phyloP scores from a whole-genome alignment of 441 rosid genomes.

The Hura crepitans region DNA sequence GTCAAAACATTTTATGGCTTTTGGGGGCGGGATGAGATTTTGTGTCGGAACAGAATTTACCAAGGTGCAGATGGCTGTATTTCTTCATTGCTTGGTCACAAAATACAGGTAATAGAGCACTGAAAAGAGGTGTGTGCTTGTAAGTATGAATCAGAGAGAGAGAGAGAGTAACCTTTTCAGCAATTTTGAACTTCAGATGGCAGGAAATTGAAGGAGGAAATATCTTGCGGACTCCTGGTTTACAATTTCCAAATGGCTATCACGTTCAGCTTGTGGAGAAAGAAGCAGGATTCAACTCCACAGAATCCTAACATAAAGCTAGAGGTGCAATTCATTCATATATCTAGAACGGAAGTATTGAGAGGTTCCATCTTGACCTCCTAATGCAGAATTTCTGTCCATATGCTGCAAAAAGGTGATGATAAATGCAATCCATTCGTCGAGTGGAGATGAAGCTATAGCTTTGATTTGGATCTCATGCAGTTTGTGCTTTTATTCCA shows the following conservation, averaged over 20 bases:
- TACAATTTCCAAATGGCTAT: slow-evolving; percentile 87
- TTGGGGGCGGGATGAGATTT: slow-evolving; percentile 97
- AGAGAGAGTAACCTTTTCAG: slow-evolving; percentile 24
- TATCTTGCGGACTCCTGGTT: slow-evolving; percentile 74
- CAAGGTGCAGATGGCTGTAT: slow-evolving; percentile 88
- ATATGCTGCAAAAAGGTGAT: slow-evolving; percentile 22
- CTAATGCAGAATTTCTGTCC: slow-evolving; percentile 15
- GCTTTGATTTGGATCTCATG: slow-evolving; percentile 24
- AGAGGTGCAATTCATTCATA: slow-evolving; percentile 14
- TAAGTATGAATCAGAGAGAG: neutral
- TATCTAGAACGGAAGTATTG: neutral
- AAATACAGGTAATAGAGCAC: slow-evolving; percentile 62
- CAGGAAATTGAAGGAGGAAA: slow-evolving; percentile 66
- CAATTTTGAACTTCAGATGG: slow-evolving; percentile 55
- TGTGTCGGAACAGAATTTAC: slow-evolving; percentile 97
- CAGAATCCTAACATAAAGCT: slow-evolving; percentile 16
- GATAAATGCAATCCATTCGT: slow-evolving; percentile 3
- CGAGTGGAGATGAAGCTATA: slow-evolving; percentile 21
- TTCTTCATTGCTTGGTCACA: slow-evolving; percentile 78
- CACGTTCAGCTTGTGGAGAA: slow-evolving; percentile 49
- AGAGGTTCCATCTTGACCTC: slow-evolving; percentile 17
- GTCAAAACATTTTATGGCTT: slow-evolving; percentile 90
- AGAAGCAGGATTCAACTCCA: slow-evolving; percentile 23
- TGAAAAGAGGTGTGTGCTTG: neutral
- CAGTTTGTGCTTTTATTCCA: slow-evolving; percentile 22